Conservation (phyloP, 2,329 filamentous ascomycete species). For the Apiospora rasikravindrae region DNA sequence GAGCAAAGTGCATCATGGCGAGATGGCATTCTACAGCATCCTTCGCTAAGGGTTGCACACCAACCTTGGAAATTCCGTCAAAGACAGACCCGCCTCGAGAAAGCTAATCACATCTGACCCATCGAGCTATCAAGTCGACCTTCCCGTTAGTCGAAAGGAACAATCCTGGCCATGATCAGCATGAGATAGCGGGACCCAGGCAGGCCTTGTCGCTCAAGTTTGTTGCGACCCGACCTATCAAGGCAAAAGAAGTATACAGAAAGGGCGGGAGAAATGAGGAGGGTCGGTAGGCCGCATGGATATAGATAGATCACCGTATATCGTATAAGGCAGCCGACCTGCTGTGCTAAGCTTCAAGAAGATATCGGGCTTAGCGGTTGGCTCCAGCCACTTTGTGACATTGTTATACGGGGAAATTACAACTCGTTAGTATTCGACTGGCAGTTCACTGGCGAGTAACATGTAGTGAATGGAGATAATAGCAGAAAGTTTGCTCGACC, state of each 20-base stretch:
- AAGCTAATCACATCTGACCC: constrained; percentile 15
- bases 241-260: neutral
- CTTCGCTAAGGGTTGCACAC: constrained; percentile 15
- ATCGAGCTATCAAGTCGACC: constrained; percentile 8
- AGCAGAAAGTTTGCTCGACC: neutral
- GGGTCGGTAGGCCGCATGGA: neutral
- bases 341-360: neutral
- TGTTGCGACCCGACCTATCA: neutral
- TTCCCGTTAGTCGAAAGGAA: neutral
- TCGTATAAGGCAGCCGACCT: neutral
- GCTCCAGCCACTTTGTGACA: neutral
- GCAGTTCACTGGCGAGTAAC: neutral
- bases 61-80: constrained; percentile 17
- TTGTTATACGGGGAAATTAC: neutral
- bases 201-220: neutral
- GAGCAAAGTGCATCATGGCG: constrained; percentile 16
- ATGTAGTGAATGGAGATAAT: neutral
- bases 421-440: neutral
- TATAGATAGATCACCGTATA: neutral
- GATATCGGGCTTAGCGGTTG: neutral
- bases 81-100: constrained; percentile 9
- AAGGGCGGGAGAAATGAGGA: neutral
- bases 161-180: constrained; percentile 5
- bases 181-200: neutral
- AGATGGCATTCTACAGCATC: constrained; percentile 17